phyloP scores from a whole-genome alignment of 1,284 basidiomycete species.

The Marasmius tenuissimus region DNA sequence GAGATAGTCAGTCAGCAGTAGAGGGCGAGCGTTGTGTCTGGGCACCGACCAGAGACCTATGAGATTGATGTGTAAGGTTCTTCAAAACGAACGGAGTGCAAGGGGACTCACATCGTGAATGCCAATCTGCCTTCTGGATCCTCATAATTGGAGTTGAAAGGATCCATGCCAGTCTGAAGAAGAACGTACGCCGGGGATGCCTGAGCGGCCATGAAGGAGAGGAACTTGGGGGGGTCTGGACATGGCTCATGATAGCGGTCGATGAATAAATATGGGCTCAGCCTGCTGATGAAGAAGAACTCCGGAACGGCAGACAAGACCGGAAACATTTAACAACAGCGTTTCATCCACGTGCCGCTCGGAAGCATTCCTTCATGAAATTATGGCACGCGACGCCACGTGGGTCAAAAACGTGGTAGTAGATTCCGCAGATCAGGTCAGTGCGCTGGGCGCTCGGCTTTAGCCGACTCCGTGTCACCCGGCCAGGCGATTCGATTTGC shows the following conservation, averaged over 20 bases:
- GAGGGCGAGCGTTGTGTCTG: not conserved
- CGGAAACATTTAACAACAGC: not conserved
- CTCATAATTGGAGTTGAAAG: slow-evolving; percentile 58
- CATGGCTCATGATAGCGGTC: not conserved
- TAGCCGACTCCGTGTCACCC: not conserved
- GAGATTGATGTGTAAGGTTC: not conserved
- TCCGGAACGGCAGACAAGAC: not conserved
- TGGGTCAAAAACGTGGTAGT: not conserved
- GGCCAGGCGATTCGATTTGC: not conserved
- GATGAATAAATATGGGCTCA: slow-evolving; percentile 1
- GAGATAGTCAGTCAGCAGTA: slow-evolving; percentile 6
- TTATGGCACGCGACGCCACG: not conserved
- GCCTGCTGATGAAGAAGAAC: not conserved
- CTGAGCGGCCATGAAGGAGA: slow-evolving; percentile 30
- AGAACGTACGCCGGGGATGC: slow-evolving; percentile 39
- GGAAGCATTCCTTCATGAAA: not conserved
- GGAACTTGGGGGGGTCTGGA: not conserved
- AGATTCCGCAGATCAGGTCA: not conserved
- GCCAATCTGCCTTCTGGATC: slow-evolving; percentile 61
- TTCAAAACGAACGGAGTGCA: not conserved
- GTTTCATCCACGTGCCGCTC: not conserved
- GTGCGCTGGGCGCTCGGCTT: not conserved
- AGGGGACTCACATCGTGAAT: slow-evolving; percentile 61
- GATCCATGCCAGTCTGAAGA: slow-evolving; percentile 63
- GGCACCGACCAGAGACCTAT: slow-evolving; percentile 2